Base-by-base conservation (phyloP, 2,329 filamentous ascomycete genomes). In the Paraconiothyrium brasiliense region DNA sequence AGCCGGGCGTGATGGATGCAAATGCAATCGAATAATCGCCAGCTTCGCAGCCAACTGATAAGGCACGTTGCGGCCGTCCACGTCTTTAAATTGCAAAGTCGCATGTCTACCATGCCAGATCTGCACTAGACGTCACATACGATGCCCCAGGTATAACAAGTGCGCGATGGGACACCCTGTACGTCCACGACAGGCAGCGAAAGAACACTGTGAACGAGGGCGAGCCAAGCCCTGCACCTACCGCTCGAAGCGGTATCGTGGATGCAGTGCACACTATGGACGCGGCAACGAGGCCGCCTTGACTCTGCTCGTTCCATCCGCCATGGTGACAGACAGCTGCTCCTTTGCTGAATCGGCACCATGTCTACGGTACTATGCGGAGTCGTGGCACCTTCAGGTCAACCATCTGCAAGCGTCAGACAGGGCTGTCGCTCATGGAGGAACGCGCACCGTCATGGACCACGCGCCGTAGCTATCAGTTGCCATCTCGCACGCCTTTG, bases 1-100 rank as follows among this genome's bases (percentile, higher is more conserved):
- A 50, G 50, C 58, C 55, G 65, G 65, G 44, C 50, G 54, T 71
- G 65, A 65, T 56, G 54, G 66, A 65, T 56, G 54, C 54, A 73
- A 64, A 72, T 72, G 68, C 57, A 61, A 71, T 73, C 58, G 67
- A 69, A 70, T 73, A 74, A 72, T 63, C 57, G 61, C 56, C 58
- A 41, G 46, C 44, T 46, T 50, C 34, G 16, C 39, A 54, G 62
- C 67, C 58, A 61, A 67, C 70, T 69, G 72, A 76, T 75, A 76
- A 75, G 69, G 67, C 64, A 70, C 65, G 61, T 65, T 66, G 63
- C 51, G 60, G 13, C 24, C 39, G 20, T 20, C 43, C 34, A 34
- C 32, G 51, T 61, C 56, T 69, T 68, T 71, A 71, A 71, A 70
- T 73, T 72, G 69, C 52, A 68, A 69, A 61, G 54, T 63, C 65